Percentiles rank a stretch among this genome's conserved stretches.
These are phyloP conservation scores for Salix exigua DNA, from an alignment of 345 rosid genomes.

Conservation along the genomic window DNA sequence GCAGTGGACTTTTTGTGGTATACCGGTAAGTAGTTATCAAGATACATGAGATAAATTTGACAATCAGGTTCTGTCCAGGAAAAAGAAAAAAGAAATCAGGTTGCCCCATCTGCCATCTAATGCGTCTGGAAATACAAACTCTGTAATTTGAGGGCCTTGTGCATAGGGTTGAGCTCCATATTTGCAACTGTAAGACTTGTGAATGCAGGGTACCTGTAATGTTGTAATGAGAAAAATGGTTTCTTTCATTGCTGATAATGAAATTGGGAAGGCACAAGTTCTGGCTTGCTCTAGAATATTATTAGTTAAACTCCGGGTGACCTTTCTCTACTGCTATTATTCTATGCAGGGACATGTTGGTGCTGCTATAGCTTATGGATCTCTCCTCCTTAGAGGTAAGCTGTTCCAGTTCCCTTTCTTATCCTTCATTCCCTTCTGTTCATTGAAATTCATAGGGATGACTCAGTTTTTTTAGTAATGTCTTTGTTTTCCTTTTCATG, in stretches of 20 bases:
- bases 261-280: not conserved
- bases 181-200: not conserved
- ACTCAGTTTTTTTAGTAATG: not conserved
- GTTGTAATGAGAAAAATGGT: not conserved
- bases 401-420: not conserved
- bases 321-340: slow-evolving; percentile 10
- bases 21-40: too few relatives aligned
- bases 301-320: not conserved
- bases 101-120: not conserved
- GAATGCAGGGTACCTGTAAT: not conserved
- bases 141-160: not conserved
- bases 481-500: not conserved
- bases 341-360: slow-evolving; percentile 77
- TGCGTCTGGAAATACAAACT: not conserved
- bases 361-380: slow-evolving; percentile 87
- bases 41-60: too few relatives aligned
- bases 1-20: too few relatives aligned
- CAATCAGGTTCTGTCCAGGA: too few relatives aligned
- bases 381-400: slow-evolving; percentile 85
- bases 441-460: too few relatives aligned
- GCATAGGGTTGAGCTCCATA: not conserved
- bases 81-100: not conserved
- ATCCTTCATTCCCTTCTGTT: not conserved
- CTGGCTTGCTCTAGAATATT: not conserved
- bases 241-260: not conserved